phyloP scores from a whole-genome alignment of 805 yeast species.

The Candida berthetii region DNA sequence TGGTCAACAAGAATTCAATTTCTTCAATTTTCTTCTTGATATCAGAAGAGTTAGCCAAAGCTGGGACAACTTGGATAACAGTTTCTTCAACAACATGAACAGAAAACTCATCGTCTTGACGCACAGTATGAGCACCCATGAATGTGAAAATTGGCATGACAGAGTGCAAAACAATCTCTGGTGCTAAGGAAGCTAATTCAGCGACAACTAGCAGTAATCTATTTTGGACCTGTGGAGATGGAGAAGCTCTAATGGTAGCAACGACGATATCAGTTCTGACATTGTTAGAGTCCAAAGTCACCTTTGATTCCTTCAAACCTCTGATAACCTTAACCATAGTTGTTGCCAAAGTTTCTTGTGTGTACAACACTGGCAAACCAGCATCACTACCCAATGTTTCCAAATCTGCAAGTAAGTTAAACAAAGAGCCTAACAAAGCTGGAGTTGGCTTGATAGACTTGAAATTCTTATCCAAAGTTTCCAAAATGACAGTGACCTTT shows the following conservation, averaged over 20 bases:
- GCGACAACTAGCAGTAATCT: slow-evolving; percentile 79
- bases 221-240: slow-evolving; percentile 94
- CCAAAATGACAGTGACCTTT: slow-evolving; percentile 73
- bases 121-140: slow-evolving; percentile 96
- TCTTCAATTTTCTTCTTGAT: slow-evolving; percentile 45
- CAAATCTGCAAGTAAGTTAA: slow-evolving; percentile 63
- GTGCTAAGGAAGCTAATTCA: slow-evolving; percentile 79
- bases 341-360: slow-evolving; percentile 85
- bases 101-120: slow-evolving; percentile 96
- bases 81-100: slow-evolving; percentile 91
- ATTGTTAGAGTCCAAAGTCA: slow-evolving; percentile 50
- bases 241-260: slow-evolving; percentile 81
- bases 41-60: slow-evolving; percentile 50
- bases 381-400: slow-evolving; percentile 89
- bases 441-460: slow-evolving; percentile 28
- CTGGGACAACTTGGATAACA: slow-evolving; percentile 84
- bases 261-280: slow-evolving; percentile 88
- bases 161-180: slow-evolving; percentile 88
- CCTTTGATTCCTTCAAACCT: slow-evolving; percentile 36
- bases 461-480: slow-evolving; percentile 56
- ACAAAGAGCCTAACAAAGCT: slow-evolving; percentile 42
- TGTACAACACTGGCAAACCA: slow-evolving; percentile 81
- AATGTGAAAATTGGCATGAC: slow-evolving; percentile 99
- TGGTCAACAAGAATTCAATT: slow-evolving; percentile 75
- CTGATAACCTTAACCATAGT: slow-evolving; percentile 72